phyloP scores from a whole-genome alignment of 1,139 yeast genomes.

The Geotrichum australiense region DNA sequence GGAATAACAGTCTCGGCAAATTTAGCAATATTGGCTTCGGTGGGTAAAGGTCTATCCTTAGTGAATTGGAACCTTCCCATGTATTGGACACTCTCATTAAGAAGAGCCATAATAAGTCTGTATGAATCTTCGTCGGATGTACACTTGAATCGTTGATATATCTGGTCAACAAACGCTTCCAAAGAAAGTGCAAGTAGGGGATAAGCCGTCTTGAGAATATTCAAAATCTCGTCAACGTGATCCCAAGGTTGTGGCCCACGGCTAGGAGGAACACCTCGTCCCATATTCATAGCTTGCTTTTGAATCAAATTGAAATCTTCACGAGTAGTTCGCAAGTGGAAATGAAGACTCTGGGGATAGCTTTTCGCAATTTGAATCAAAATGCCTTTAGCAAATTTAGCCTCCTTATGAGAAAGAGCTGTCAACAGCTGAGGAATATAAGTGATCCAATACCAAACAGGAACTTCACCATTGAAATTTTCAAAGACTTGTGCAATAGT shows the following conservation, averaged over 20 bases:
- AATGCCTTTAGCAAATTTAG: constrained; percentile 77
- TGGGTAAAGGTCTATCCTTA: constrained; percentile 80
- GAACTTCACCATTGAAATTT: constrained; percentile 89
- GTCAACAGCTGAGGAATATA: constrained; percentile 91
- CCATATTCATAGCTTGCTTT: constrained; percentile 58
- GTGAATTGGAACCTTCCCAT: constrained; percentile 77
- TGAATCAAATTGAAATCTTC: constrained; percentile 90
- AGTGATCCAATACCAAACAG: constrained; percentile 99
- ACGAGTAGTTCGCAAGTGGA: constrained; percentile 88
- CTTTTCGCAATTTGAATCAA: constrained; percentile 89
- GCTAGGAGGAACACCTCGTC: constrained; percentile 16
- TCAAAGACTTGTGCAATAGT: constrained; percentile 83
- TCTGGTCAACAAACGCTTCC: constrained; percentile 93
- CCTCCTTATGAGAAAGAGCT: constrained; percentile 85
- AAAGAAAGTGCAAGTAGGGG: constrained; percentile 87
- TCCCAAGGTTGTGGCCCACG: constrained; percentile 74
- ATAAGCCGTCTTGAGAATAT: constrained; percentile 89
- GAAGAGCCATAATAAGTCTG: constrained; percentile 80
- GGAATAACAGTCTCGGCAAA: constrained; percentile 94
- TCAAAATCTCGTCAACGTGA: constrained; percentile 91
- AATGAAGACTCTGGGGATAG: constrained; percentile 95
- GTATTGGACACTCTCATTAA: constrained; percentile 89
- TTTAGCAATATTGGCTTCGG: constrained; percentile 81
- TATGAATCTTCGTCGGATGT: constrained; percentile 96
- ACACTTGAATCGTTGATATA: constrained; percentile 87